Conservation (phyloP, 2,329 filamentous ascomycete species). For the Mycosphaerella arachidis region DNA sequence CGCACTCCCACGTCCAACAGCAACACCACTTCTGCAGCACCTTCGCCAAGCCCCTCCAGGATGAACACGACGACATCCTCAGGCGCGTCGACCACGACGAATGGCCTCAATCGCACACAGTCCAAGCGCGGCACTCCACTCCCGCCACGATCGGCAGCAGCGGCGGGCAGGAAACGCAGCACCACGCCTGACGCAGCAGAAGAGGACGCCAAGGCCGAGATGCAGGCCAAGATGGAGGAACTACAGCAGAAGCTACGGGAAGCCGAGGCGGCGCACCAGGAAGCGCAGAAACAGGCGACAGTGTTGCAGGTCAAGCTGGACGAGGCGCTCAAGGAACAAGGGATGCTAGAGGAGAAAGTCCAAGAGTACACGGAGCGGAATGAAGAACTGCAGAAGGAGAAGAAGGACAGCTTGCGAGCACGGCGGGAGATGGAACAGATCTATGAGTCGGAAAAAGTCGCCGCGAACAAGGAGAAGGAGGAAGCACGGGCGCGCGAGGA, state of each 20-base stretch:
- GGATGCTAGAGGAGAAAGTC: conserved; percentile 77
- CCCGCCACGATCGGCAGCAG: conserved; percentile 65
- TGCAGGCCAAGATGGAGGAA: conserved; percentile 73
- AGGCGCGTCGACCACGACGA: conserved; percentile 16
- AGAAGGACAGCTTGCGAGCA: conserved; percentile 75
- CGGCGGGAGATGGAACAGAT: conserved; percentile 88
- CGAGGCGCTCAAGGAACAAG: conserved; percentile 76
- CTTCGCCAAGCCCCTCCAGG: conserved; percentile 20
- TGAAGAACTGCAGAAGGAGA: conserved; percentile 76
- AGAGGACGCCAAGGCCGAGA: conserved; percentile 72
- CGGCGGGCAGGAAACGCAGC: conserved; percentile 55
- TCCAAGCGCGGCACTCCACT: conserved; percentile 66
- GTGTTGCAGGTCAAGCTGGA: conserved; percentile 82
- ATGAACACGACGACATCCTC: conserved; percentile 16
- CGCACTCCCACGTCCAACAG: conserved; percentile 14
- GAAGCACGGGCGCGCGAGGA: conserved; percentile 79
- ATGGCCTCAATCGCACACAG: conserved; percentile 43
- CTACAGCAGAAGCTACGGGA: conserved; percentile 76
- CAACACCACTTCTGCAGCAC: conserved; percentile 8
- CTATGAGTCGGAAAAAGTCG: conserved; percentile 83
- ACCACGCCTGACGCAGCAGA: conserved; percentile 33
- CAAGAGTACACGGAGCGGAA: conserved; percentile 84
- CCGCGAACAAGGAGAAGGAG: conserved; percentile 87
- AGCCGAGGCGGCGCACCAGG: conserved; percentile 73
- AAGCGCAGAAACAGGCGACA: conserved; percentile 69